Conservation (phyloP, 176 grass and related monocot genomes). For the Carex pumila region DNA sequence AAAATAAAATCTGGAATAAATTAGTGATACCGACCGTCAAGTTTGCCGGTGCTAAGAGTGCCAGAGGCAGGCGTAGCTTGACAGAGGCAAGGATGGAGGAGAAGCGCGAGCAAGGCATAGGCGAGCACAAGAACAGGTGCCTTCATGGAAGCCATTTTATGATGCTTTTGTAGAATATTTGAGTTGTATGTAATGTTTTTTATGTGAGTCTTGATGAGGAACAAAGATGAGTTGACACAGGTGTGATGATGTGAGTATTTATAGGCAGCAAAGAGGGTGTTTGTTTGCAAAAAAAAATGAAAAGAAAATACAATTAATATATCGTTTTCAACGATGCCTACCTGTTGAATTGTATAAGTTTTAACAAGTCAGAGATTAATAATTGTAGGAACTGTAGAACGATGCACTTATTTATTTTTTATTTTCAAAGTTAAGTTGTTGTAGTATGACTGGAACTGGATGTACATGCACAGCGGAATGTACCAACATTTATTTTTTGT, state of each 20-base stretch:
- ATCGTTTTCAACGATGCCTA: neutral
- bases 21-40: constrained; percentile 20
- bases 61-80: neutral
- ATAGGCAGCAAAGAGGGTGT: neutral
- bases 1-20: neutral
- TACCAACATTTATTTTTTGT: no score
- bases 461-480: no score
- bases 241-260: neutral
- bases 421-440: neutral
- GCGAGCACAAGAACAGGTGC: constrained; percentile 13
- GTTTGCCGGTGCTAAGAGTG: neutral
- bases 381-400: neutral
- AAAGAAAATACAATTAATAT: no score
- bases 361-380: neutral
- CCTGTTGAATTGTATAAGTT: neutral
- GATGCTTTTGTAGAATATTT: neutral
- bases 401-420: neutral
- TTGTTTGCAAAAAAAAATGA: neutral
- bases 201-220: neutral
- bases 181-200: neutral
- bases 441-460: no score
- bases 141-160: constrained; percentile 18
- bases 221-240: neutral
- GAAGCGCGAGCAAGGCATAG: constrained; percentile 27
- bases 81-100: constrained; percentile 32